Conservation (phyloP, 106 monocot genomes). For the Allium cepa region DNA sequence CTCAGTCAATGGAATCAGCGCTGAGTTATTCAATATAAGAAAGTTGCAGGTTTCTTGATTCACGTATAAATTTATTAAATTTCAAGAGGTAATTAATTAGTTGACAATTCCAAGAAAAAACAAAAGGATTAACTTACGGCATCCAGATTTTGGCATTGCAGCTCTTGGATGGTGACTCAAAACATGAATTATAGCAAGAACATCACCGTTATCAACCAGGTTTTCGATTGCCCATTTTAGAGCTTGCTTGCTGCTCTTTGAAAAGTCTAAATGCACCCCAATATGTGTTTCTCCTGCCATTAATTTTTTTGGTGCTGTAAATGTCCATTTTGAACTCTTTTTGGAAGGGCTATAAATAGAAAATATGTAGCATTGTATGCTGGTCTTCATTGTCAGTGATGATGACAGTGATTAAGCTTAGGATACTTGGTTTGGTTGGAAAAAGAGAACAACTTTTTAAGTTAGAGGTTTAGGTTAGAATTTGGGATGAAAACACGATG, state of each 20-base stretch:
- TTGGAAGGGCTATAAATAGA: not conserved
- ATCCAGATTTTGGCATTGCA: not conserved
- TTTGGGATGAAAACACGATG: too few relatives aligned
- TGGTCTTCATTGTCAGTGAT: too few relatives aligned
- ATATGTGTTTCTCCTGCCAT: too few relatives aligned
- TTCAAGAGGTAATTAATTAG: not conserved
- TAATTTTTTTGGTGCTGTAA: not conserved
- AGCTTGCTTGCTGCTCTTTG: too few relatives aligned
- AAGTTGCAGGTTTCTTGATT: too few relatives aligned
- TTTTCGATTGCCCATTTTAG: too few relatives aligned
- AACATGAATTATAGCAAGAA: too few relatives aligned
- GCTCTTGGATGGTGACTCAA: not conserved
- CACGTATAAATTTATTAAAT: not conserved
- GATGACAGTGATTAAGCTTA: too few relatives aligned
- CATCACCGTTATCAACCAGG: too few relatives aligned
- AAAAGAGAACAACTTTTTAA: not conserved
- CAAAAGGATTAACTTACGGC: not conserved
- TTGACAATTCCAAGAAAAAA: not conserved
- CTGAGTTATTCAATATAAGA: constrained; percentile 11
- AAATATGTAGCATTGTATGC: too few relatives aligned
- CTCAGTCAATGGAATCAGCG: constrained; percentile 68
- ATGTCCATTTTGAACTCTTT: not conserved
- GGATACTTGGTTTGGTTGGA: not conserved
- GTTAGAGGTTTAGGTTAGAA: not conserved
- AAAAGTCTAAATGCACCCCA: too few relatives aligned